phyloP scores from a whole-genome alignment of 768 basidiomycete genomes.

The Amanita thiersii region DNA sequence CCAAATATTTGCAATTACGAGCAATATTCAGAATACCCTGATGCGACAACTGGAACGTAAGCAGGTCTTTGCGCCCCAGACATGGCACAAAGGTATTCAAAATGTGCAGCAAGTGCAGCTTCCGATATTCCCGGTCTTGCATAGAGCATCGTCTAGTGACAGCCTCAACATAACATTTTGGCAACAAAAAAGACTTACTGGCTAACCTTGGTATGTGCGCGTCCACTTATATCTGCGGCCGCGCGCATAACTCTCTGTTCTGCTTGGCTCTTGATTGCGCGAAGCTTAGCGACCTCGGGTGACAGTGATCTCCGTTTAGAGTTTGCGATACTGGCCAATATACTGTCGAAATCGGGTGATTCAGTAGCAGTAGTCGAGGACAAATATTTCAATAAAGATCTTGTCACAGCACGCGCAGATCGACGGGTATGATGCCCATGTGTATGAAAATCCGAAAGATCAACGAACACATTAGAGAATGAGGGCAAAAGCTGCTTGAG shows the following conservation, averaged over 20 bases:
- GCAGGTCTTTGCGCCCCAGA: constrained; percentile 79
- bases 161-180: background rate
- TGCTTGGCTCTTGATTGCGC: constrained; percentile 70
- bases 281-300: constrained; percentile 60
- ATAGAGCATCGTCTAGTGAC: constrained; percentile 74
- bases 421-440: constrained; percentile 17
- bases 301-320: constrained; percentile 45
- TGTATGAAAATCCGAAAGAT: constrained; percentile 29
- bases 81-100: constrained; percentile 80
- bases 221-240: constrained; percentile 83
- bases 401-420: constrained; percentile 32
- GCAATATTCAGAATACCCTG: constrained; percentile 49
- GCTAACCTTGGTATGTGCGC: constrained; percentile 75
- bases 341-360: constrained; percentile 41
- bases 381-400: constrained; percentile 50
- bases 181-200: background rate
- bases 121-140: constrained; percentile 35
- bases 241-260: constrained; percentile 76
- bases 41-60: constrained; percentile 98
- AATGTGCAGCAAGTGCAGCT: constrained; percentile 56
- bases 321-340: constrained; percentile 46
- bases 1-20: background rate
- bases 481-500: constrained; percentile 46
- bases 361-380: constrained; percentile 17
- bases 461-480: constrained; percentile 46